Base-by-base conservation (phyloP, 306 rosid genomes). In the Boehmeria nivea region DNA sequence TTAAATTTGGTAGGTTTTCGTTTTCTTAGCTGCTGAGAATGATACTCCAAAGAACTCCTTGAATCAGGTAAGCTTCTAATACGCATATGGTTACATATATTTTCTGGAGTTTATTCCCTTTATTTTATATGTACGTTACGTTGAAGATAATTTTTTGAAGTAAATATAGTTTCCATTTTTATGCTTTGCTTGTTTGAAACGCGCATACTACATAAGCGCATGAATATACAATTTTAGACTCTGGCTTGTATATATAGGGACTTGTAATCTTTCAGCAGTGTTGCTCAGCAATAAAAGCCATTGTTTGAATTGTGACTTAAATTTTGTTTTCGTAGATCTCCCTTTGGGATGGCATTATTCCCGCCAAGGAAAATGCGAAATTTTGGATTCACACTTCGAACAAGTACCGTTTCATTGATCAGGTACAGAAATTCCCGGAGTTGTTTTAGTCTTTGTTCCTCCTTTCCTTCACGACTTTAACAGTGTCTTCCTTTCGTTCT, bases 291-390 rank as follows among this genome's bases (percentile, higher is more conserved):
- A n/a, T 25, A 19, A 42, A 23, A 67, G 38, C 39, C 23, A 14
- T 8, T 38, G n/a, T 42, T 61, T 58, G 57, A 68, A 14, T 38
- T 34, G 27, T 52, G 49, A 38, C 61, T 36, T 49, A 52, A 25
- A 50, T 59, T n/a, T 11, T 33, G 17, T 16, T 72, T 66, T 59
- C 58, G 40, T 61, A 91, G 99, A 81, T 91, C 34, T 91, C 99
- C 23, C 81, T 91, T 12, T 91, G 99, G 99, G 99, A 91, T 70
- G 89, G 87, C 40, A 91, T 91, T 60, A 79, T 91, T 63, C 93
- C 93, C 38, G 74, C 89, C 23, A 84, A 87, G 69, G 96, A 83
- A 76, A 75, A 75, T 31, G 87, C 96, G 0, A 84, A 84, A 63
- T 87, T 91, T 67, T 79, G 62, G 80, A 78, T 83, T 61, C 96